Evolutionary conservation across 345 rosid genomes (phyloP).

Genomic region (Hibiscus tridactylites): DNA sequence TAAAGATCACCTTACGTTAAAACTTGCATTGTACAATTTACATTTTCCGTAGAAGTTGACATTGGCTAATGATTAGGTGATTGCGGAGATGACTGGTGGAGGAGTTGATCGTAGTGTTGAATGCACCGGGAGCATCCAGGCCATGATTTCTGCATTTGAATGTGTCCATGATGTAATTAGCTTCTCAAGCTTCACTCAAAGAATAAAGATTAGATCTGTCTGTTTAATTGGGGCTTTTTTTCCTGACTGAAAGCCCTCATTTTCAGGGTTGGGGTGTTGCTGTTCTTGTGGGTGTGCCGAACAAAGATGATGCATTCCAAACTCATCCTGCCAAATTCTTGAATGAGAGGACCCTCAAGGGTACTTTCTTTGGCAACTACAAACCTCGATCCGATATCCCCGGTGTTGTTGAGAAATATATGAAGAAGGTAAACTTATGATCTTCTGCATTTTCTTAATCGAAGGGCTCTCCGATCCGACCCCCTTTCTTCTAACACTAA

Average conservation of each 20-base stretch:
- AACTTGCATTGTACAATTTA: too few species aligned
- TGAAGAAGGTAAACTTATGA: slow-evolving; percentile 25
- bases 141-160: too few species aligned
- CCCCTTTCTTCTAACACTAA: too few species aligned
- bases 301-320: slow-evolving; percentile 52
- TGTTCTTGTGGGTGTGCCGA: slow-evolving; percentile 56
- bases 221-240: background rate
- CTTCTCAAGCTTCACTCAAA: too few species aligned
- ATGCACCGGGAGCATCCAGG: too few species aligned
- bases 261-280: slow-evolving; percentile 75
- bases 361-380: slow-evolving; percentile 32
- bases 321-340: slow-evolving; percentile 44
- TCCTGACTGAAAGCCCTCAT: background rate
- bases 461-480: background rate
- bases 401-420: slow-evolving; percentile 46
- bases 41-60: too few species aligned
- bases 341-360: slow-evolving; percentile 62
- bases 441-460: background rate
- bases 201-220: too few species aligned
- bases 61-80: too few species aligned
- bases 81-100: too few species aligned
- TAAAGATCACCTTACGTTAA: too few species aligned
- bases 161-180: too few species aligned
- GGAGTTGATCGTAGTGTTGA: too few species aligned
- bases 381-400: slow-evolving; percentile 38